Base-by-base conservation (phyloP, 192 early-diverging fungal species). In the Paraglomus brasilianum region DNA sequence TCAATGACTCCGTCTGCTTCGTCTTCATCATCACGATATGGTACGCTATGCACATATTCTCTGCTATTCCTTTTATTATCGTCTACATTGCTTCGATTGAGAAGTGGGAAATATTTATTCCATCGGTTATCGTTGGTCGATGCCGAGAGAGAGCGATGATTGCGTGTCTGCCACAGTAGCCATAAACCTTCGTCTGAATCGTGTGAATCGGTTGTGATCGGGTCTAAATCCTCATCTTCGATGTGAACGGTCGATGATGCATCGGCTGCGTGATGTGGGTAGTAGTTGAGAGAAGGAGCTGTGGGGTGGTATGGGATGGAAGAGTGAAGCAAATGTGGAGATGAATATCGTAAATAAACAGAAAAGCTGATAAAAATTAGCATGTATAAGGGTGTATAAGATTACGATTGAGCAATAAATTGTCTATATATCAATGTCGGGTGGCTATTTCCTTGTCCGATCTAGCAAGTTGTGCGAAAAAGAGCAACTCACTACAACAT, bases 111-210 rank as follows among this genome's bases (percentile, higher is more conserved):
- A 4, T 24, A 56, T 11, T 30, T 56, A 3, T 17, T 56, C 36
- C 53, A 30, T 56, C 53, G 53, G 36, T 56, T 30, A 56, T 56
- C 36, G 21, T 4, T 56, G 1, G 4, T 21, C 11, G 11, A 19
- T 56, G 11, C 0, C 9, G 53, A 11, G 11, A 10, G 11, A 17
- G 11, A 30, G 11, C 36, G 21, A 56, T 56, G 53, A 56, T 56
- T 56, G 53, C 21, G 9, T 11, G 36, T 56, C 21, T 30, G 11
- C 61, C 61, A 63, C 36, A 63, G 47, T 45, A 63, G 47, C 61
- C 61, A 63, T 63, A 63, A 63, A 44, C 61, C 61, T 63, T 63
- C 61, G 47, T 63, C 61, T 36, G 61, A 63, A 30, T 63, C 61
- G 44, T 46, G 43, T n/a, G 61, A 45, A 47, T 63, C 47, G 36